A percentile compares a stretch with the other conserved stretches of the same genome.
Evolutionary conservation across 805 yeast species (phyloP).

Genomic region (Candida alai): DNA sequence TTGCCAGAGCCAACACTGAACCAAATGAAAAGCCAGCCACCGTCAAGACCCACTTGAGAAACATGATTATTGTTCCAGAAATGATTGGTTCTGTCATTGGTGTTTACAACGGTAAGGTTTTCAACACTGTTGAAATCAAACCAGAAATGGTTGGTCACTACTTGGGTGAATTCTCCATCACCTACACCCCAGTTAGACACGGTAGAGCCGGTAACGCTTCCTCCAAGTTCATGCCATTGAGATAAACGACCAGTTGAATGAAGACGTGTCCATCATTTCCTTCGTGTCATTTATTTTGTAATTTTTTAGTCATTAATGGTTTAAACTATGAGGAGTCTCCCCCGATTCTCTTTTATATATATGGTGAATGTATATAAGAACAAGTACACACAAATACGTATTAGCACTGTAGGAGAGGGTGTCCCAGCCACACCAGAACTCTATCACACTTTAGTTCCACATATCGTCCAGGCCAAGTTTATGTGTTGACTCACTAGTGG

Average conservation of each 20-base stretch:
- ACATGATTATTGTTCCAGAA: conserved; percentile 98
- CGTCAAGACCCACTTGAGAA: conserved; percentile 99
- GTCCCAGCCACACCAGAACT: no score
- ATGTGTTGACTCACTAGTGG: no score
- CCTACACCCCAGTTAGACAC: conserved; percentile 99
- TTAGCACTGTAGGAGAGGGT: not conserved
- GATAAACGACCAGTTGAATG: conserved; percentile 21
- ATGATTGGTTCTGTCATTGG: conserved; percentile 99
- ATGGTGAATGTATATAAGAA: conserved; percentile 1
- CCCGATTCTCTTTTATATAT: not conserved
- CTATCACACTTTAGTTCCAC: no score
- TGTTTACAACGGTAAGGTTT: conserved; percentile 98
- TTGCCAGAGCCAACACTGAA: conserved; percentile 87
- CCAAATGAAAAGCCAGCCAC: conserved; percentile 95
- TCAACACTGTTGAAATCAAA: conserved; percentile 97
- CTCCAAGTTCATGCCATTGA: conserved; percentile 71
- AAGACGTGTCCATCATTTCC: not conserved
- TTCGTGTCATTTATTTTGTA: conserved; percentile 6
- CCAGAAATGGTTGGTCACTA: conserved; percentile 99
- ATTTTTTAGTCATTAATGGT: conserved; percentile 8
- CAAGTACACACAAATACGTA: conserved; percentile 2
- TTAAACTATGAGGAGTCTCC: not conserved
- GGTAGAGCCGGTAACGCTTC: conserved; percentile 94
- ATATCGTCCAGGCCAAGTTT: no score
- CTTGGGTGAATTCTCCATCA: conserved; percentile 99